Evolutionary conservation across 371 early-diverging fungal species (phyloP), one percentile per base, ranked within the genome.

Genomic region (Gilbertella persicaria): DNA sequence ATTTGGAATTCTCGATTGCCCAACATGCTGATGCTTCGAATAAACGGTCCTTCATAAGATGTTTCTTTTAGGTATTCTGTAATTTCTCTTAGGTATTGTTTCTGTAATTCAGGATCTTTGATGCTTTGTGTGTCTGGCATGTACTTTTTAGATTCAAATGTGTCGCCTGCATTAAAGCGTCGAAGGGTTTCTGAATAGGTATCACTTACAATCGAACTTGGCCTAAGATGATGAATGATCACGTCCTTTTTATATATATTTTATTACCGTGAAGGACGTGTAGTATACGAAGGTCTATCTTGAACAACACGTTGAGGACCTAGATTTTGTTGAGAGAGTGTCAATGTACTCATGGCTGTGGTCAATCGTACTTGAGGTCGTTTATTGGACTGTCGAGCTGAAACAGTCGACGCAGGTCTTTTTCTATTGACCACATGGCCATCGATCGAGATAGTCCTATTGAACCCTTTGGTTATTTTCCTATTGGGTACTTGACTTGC

Each of bases 51-150:
- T 13, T 14, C 23, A 14, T 37, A 53, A 8, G 21, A 8, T 24
- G 37, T 44, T 37, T 36, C 13, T 2, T 36, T 26, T n/a, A 53
- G 23, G 24, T 53, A 44, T 8, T 43, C 53, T 19, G 26, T 37
- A 8, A 53, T 53, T 1, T 33, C 19, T 26, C 16, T 8, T 13
- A 35, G 29, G 20, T 43, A 53, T 7, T 26, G 42, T 14, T 37
- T 29, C 17, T 53, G 53, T 16, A 10, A 20, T 0, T 45, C 53
- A 12, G 14, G 5, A 26, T 37, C 45, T 19, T 53, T 53, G 12
- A 37, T 36, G 1, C 25, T 24, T 23, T 35, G 24, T 19, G 36
- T 33, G 14, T 53, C 53, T 13, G 12, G 36, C 2, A n/a, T 26
- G 25, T 17, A 20, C 37, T 42, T 53, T 26, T 21, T 36, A 6